Evolutionary conservation across 1,284 basidiomycete species (phyloP), one percentile per base, ranked within the genome.

Genomic region (Salmacisia buchloeana): DNA sequence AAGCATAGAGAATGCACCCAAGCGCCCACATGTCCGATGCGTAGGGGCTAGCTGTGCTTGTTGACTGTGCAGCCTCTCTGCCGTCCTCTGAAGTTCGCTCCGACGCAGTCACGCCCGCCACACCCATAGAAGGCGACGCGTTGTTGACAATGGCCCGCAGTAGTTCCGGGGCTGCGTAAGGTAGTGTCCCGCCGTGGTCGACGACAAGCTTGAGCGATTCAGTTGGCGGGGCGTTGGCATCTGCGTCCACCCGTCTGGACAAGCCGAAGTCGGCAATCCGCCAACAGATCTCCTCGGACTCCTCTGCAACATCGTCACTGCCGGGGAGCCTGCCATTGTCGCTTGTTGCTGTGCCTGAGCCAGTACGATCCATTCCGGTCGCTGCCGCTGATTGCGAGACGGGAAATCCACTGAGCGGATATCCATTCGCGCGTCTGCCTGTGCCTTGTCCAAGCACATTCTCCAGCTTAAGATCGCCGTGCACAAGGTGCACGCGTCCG

Each of bases 391-490:
- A n/a, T n/a, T n/a, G n/a, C n/a, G n/a, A n/a, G n/a, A n/a, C n/a
- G n/a, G n/a, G n/a, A n/a, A n/a, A n/a, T n/a, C n/a, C n/a, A n/a
- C n/a, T n/a, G n/a, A n/a, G n/a, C n/a, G n/a, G n/a, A n/a, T n/a
- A n/a, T n/a, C n/a, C n/a, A n/a, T n/a, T n/a, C n/a, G n/a, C n/a
- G n/a, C n/a, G n/a, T n/a, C n/a, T n/a, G n/a, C n/a, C n/a, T n/a
- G n/a, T n/a, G n/a, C n/a, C 62, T 59, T 74, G 71, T 25, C 71
- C 73, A 2, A 98, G 85, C 56, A 97, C 88, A 82, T 98, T 98
- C 82, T 97, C 94, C 63, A 97, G 86, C 82, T 98, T 98, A 80
- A 98, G 84, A 81, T 98, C 74, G 18, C 71, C 70, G 49, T 76
- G 74, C 31, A 72, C 34, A 69, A 90, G 85, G 18, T 85, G 82